Conservation (phyloP, 129 eudicot species). For the Lactuca saligna region DNA sequence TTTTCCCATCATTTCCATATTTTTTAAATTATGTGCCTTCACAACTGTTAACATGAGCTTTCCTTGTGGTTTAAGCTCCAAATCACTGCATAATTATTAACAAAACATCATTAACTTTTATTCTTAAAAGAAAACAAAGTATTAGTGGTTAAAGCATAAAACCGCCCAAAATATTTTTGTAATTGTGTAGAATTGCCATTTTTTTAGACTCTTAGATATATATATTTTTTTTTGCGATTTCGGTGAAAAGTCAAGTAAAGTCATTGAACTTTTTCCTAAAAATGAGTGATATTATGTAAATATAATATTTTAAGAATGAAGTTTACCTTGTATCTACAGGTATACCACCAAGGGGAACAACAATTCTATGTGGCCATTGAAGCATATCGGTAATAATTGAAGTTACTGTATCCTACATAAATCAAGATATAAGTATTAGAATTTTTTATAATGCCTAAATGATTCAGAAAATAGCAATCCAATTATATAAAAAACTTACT, state of each 20-base stretch:
- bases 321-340: constrained; percentile 83
- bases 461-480: neutral
- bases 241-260: too few species aligned
- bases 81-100: constrained; percentile 59
- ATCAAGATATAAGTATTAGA: neutral
- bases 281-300: neutral
- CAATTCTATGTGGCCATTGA: constrained; percentile 99
- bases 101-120: neutral
- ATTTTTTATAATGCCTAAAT: neutral
- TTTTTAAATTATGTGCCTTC: constrained; percentile 74
- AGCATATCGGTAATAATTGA: constrained; percentile 88
- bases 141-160: too few species aligned
- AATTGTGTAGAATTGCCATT: too few species aligned
- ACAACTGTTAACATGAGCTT: constrained; percentile 63
- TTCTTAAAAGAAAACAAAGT: too few species aligned
- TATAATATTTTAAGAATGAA: too few species aligned
- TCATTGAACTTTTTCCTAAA: neutral
- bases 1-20: constrained; percentile 91
- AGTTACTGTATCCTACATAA: constrained; percentile 71
- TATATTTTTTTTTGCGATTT: too few species aligned
- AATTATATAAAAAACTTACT: constrained; percentile 39
- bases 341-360: constrained; percentile 93
- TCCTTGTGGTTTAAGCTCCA: constrained; percentile 99
- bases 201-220: too few species aligned
- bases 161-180: too few species aligned